Evolutionary conservation across 331 rosid species (phyloP), one percentile per base, ranked within the genome.

Genomic region (Malus hybrid): DNA sequence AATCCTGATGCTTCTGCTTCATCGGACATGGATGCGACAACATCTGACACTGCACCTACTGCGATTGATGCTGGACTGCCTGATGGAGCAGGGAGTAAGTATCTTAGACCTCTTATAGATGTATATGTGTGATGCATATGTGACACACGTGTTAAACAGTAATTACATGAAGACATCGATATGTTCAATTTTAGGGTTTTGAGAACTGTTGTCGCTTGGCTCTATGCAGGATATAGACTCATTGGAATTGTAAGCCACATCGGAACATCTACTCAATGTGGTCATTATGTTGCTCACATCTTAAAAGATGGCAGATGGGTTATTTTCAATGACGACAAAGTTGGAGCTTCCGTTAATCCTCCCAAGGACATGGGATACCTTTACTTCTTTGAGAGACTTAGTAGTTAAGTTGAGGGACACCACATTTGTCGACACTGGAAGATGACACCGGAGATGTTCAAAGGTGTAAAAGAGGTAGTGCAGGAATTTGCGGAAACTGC

Each of bases 341-440:
- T 95, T n/a, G 96, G 93, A 66, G 97, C 90, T 80, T 92, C 99
- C n/a, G 83, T 92, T 69, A 84, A 92, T 76, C 97, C 96, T 67
- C 99, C 99, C 5, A 95, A 95, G 86, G 99, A 95, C 81, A 95
- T 95, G 99, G 99, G 99, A 18, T 95, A 95, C 76, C 74, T 95
- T 2, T 95, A 95, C 79, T 95, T 92, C 90, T 95, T 92, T 44
- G 99, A 88, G 82, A 86, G 99, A 82, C 78, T 92, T 75, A 75
- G 39, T 56, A 55, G 77, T 67, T 87, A 80, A 64, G 77, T 72
- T 85, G 81, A 83, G 80, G 29, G 20, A 28, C 5, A 16, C 50
- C 36, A 1, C 72, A 15, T 13, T 22, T 69, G 50, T 62, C 16
- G 16, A 29, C 11, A 1, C 10, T 7, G 54, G 64, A 60, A 71